Evolutionary conservation across 306 rosid species (phyloP).

Genomic region (Potentilla sterilis): DNA sequence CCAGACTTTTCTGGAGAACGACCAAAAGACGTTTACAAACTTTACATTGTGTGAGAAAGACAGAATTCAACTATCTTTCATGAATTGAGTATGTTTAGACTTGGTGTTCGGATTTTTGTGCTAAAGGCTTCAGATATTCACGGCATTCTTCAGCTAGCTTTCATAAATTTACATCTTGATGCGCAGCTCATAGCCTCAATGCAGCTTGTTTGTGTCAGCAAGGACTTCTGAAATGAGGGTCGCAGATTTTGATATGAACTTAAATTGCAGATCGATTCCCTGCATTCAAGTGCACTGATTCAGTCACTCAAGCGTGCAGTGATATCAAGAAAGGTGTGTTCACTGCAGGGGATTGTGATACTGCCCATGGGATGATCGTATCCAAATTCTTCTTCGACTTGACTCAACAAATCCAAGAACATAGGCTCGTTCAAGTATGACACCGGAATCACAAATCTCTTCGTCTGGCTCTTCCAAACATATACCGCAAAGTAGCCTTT

Average conservation of each 20-base stretch:
- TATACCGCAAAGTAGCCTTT: conserved; percentile 21
- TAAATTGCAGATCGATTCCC: background rate
- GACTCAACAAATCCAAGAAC: conserved; percentile 8
- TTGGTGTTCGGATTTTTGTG: background rate
- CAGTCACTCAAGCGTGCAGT: conserved; percentile 21
- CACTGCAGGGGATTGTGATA: conserved; percentile 21
- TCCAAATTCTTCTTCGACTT: conserved; percentile 24
- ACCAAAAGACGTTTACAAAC: background rate
- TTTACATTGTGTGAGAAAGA: background rate
- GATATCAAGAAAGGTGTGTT: conserved; percentile 24
- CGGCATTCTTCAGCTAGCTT: background rate
- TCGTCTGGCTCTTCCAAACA: conserved; percentile 21
- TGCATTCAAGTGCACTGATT: background rate
- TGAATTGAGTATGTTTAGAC: background rate
- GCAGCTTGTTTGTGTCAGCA: background rate
- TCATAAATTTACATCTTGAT: background rate
- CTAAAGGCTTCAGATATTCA: background rate
- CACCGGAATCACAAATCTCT: conserved; percentile 25
- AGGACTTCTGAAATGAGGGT: background rate
- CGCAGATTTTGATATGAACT: background rate
- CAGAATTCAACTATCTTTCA: background rate
- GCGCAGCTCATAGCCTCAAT: background rate
- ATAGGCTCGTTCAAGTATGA: conserved; percentile 17
- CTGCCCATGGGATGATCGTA: conserved; percentile 24
- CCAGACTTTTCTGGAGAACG: background rate